These are phyloP conservation scores for Coniferiporia weirii DNA, from an alignment of 1,284 basidiomycete species.

Conservation along the genomic window DNA sequence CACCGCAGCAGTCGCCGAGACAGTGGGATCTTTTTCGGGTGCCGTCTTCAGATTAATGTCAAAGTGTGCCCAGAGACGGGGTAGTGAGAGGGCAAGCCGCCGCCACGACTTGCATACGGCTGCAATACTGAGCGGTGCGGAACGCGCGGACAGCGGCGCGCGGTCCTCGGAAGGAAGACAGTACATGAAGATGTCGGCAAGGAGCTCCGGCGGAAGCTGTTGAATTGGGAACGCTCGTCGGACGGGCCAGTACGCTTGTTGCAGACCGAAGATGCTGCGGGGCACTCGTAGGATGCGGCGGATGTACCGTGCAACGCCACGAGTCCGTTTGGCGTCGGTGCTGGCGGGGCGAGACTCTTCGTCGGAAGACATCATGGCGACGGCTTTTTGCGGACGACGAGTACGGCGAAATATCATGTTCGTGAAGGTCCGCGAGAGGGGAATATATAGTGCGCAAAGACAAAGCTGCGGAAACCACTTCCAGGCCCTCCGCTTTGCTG, in stretches of 20 bases:
- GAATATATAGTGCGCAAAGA: not conserved
- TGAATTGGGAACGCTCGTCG: not conserved
- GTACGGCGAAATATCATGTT: too few species aligned
- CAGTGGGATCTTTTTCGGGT: not conserved
- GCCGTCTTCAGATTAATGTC: not conserved
- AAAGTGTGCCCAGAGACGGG: slow-evolving; percentile 1
- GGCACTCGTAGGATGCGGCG: not conserved
- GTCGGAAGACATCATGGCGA: not conserved
- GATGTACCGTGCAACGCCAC: not conserved
- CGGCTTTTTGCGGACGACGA: not conserved
- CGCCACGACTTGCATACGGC: slow-evolving; percentile 1
- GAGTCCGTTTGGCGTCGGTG: not conserved
- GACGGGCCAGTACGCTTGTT: not conserved
- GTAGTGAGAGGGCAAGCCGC: not conserved
- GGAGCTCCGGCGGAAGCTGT: not conserved
- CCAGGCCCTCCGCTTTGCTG: too few species aligned
- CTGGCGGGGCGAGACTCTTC: not conserved
- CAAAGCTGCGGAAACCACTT: not conserved
- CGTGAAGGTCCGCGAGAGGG: not conserved
- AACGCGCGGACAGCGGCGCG: not conserved
- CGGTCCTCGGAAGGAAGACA: slow-evolving; percentile 1
- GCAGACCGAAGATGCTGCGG: not conserved
- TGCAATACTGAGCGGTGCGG: not conserved
- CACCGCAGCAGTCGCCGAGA: not conserved
- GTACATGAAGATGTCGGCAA: slow-evolving; percentile 1